Evolutionary conservation across 2,329 filamentous ascomycete genomes (phyloP).

Genomic region (Nectriaceae sp.): DNA sequence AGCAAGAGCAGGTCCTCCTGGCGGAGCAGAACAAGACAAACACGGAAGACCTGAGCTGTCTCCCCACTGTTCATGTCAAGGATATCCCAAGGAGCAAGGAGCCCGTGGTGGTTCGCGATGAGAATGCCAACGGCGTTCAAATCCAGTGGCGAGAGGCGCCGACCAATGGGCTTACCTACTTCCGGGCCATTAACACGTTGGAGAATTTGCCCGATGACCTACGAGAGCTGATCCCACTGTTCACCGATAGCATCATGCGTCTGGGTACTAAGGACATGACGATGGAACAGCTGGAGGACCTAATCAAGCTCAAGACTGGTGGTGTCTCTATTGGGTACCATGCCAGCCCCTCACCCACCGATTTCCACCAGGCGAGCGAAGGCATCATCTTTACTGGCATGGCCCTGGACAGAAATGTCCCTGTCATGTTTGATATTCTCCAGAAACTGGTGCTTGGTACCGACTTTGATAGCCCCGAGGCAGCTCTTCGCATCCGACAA

Average conservation of each 20-base stretch:
- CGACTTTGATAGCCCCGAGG: constrained; percentile 82
- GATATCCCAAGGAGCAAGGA: constrained; percentile 85
- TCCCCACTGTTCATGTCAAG: constrained; percentile 84
- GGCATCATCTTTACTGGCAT: constrained; percentile 84
- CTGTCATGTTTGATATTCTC: constrained; percentile 86
- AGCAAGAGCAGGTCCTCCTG: constrained; percentile 78
- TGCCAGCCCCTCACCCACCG: constrained; percentile 73
- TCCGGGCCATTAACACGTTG: constrained; percentile 82
- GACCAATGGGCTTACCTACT: constrained; percentile 95
- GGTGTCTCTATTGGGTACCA: constrained; percentile 86
- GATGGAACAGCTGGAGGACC: constrained; percentile 93
- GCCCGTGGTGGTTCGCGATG: constrained; percentile 59
- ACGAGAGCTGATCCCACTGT: constrained; percentile 81
- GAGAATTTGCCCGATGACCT: constrained; percentile 82
- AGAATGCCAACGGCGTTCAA: constrained; percentile 64
- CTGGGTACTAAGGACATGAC: constrained; percentile 84
- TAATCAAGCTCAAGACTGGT: constrained; percentile 95
- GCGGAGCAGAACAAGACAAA: constrained; percentile 82
- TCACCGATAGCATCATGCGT: constrained; percentile 90
- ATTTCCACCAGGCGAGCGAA: constrained; percentile 72
- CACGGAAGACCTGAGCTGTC: constrained; percentile 80
- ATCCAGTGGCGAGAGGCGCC: constrained; percentile 91
- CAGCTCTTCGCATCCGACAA: constrained; percentile 80
- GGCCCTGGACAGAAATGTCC: constrained; percentile 86
- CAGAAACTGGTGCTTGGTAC: constrained; percentile 81